A percentile compares a stretch with the other conserved stretches of the same genome.
Conservation (phyloP, 495 filamentous ascomycete genomes). For the Talaromyces liani region DNA sequence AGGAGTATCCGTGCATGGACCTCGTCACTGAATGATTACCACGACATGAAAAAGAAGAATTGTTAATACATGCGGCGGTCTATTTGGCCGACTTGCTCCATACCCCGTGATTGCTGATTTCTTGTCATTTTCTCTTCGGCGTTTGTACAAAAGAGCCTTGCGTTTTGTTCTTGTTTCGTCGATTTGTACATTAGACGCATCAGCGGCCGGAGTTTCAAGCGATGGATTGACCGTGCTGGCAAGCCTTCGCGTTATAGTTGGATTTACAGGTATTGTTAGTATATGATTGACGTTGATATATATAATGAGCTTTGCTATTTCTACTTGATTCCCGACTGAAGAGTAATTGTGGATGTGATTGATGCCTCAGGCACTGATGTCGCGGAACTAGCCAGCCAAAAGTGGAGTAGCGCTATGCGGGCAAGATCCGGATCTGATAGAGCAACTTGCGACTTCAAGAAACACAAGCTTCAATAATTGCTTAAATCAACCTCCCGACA, state of each 20-base stretch:
- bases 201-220: slow-evolving; percentile 1
- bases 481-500: background rate
- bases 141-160: background rate
- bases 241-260: slow-evolving; percentile 2
- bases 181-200: background rate
- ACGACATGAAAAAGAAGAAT: background rate
- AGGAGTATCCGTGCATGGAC: slow-evolving; percentile 3
- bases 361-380: background rate
- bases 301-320: background rate
- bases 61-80: background rate
- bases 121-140: background rate
- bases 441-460: background rate
- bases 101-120: background rate
- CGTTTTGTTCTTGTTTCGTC: background rate
- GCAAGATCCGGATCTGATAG: background rate
- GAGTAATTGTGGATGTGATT: background rate
- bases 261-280: background rate
- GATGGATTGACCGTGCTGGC: background rate
- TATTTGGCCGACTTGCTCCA: background rate
- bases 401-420: background rate
- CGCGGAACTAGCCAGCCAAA: background rate
- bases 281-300: background rate
- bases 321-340: background rate
- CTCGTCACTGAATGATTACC: background rate
- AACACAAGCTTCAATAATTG: background rate